These are phyloP conservation scores for Podaxis pistillaris DNA, from an alignment of 768 basidiomycete genomes.

Conservation along the genomic window DNA sequence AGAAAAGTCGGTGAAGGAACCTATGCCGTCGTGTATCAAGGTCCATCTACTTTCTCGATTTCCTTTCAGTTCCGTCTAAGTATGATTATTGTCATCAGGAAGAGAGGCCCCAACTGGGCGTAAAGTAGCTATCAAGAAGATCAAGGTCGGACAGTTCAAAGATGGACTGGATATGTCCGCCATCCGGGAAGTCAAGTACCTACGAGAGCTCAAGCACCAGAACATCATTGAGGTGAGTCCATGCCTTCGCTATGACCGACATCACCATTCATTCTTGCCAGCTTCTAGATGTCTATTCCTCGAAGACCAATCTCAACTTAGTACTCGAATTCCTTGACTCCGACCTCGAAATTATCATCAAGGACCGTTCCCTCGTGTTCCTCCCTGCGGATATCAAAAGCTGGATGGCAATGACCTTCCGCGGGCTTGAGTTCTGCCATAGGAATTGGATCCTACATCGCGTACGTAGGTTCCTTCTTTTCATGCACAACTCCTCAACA, in stretches of 20 bases:
- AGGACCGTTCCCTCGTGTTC: slow-evolving; percentile 89
- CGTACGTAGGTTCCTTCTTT: slow-evolving; percentile 40
- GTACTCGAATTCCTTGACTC: slow-evolving; percentile 96
- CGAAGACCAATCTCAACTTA: slow-evolving; percentile 94
- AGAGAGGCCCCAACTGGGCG: slow-evolving; percentile 70
- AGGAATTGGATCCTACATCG: slow-evolving; percentile 92
- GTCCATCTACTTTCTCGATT: slow-evolving; percentile 34
- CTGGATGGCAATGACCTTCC: slow-evolving; percentile 98
- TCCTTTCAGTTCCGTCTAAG: neutral
- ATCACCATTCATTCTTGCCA: slow-evolving; percentile 27
- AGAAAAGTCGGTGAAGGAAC: slow-evolving; percentile 89
- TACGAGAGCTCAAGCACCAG: slow-evolving; percentile 90
- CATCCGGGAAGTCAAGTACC: slow-evolving; percentile 95
- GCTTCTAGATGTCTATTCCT: slow-evolving; percentile 96
- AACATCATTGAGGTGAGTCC: slow-evolving; percentile 86
- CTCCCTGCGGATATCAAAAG: slow-evolving; percentile 95
- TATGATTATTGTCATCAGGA: slow-evolving; percentile 41
- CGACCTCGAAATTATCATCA: slow-evolving; percentile 96
- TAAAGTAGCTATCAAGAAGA: slow-evolving; percentile 98
- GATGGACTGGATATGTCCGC: slow-evolving; percentile 99
- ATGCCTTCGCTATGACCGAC: neutral
- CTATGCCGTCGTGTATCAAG: slow-evolving; percentile 95
- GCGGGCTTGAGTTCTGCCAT: slow-evolving; percentile 98
- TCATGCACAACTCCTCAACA: neutral
- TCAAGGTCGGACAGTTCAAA: slow-evolving; percentile 94